Evolutionary conservation across 331 rosid species (phyloP), one percentile per base, ranked within the genome.

Genomic region (Pyracantha coccinea): DNA sequence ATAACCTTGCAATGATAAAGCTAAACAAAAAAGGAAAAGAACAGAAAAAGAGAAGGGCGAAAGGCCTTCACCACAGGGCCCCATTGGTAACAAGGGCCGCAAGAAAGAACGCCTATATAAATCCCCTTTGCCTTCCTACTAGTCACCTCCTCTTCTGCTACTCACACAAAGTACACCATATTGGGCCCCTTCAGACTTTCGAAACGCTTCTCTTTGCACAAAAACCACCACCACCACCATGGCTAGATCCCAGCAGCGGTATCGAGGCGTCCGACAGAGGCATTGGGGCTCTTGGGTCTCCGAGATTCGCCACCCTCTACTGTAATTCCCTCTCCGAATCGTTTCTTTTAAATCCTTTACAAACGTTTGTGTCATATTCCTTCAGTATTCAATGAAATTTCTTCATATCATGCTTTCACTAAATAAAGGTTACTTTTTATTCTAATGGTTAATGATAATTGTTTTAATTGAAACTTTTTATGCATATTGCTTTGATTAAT

Each of bases 211-310:
- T 31, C 7, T 13, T 28, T 78, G 11, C 21, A 32, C 25, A 5
- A 3, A 19, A 8, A 68, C 29, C 20, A 35, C 44, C 11, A 1
- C 45, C 20, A 35, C 45, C 71, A 59, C 84, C 84, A 93, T 93
- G 98, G 89, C 91, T 2, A 90, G 97, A 77, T 82, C 93, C 55
- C 98, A 90, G 57, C 91, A 89, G 62, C 91, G 96, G 25, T 93
- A 83, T 75, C 85, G 98, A 8, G 98, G 98, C 17, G 98, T 93
- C 3, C 87, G 98, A 16, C 97, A 90, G 60, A 85, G 98, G 76
- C 97, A 93, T 3, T 93, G 98, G 98, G 98, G 97, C 47, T 93
- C 98, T 25, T 93, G 98, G 98, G 98, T 93, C 85, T 93, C 98
- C 15, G 97, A 93, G 76, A 93, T 93, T 73, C 95, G 97, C 47